Conservation (phyloP, 83 land plant species). For the Diphasiastrum complanatum region DNA sequence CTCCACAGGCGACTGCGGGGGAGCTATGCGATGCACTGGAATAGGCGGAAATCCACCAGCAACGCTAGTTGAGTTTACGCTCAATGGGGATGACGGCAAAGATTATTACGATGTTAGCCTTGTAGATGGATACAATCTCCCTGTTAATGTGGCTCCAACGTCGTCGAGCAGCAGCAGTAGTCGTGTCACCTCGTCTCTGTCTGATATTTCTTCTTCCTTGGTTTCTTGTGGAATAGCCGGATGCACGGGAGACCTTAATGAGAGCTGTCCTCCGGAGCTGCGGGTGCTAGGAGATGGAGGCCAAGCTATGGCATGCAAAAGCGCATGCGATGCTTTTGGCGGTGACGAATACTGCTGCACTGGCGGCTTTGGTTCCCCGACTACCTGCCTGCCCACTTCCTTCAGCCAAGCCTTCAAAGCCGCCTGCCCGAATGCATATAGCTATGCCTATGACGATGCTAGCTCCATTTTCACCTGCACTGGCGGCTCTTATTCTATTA, state of each 20-base stretch:
- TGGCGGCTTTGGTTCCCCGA: conserved; percentile 35
- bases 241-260: conserved; percentile 40
- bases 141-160: conserved; percentile 26
- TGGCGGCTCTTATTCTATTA: conserved; percentile 47
- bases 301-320: conserved; percentile 44
- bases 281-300: conserved; percentile 32
- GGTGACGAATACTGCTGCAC: conserved; percentile 58
- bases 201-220: no score
- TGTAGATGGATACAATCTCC: conserved; percentile 83
- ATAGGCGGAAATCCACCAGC: conserved; percentile 61
- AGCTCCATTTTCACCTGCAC: conserved; percentile 73
- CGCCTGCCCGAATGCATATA: conserved; percentile 75
- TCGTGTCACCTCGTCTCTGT: no score
- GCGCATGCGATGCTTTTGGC: conserved; percentile 67
- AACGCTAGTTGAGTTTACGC: conserved; percentile 69
- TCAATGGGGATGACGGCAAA: conserved; percentile 40
- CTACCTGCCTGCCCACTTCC: conserved; percentile 41
- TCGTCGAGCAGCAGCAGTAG: conserved; percentile 33
- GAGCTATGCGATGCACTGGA: conserved; percentile 41
- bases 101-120: conserved; percentile 80
- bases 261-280: conserved; percentile 20
- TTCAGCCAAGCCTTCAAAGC: conserved; percentile 54
- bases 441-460: conserved; percentile 78
- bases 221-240: conserved; percentile 50
- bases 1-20: conserved; percentile 62